phyloP scores from a whole-genome alignment of 2,329 filamentous ascomycete species.

The Shiraia sp. region DNA sequence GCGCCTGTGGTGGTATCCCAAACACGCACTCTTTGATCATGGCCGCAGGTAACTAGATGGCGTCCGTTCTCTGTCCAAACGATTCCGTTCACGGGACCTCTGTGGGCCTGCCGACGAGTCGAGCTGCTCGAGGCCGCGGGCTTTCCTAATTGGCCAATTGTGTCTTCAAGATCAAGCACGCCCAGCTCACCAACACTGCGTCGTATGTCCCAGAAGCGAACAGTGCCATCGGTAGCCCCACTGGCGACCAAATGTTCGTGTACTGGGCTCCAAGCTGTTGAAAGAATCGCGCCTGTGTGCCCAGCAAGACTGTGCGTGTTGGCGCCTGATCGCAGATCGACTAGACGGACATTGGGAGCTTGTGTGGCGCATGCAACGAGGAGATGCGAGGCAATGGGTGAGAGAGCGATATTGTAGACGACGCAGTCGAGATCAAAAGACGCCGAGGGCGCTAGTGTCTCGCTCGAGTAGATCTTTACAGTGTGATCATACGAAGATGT shows the following conservation, averaged over 20 bases:
- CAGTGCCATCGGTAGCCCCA: conserved; percentile 80
- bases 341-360: conserved; percentile 78
- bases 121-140: conserved; percentile 44
- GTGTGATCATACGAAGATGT: conserved; percentile 79
- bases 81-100: conserved; percentile 80
- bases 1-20: conserved; percentile 82
- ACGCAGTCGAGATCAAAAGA: conserved; percentile 70
- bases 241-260: conserved; percentile 80
- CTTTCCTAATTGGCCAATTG: conserved; percentile 64
- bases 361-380: conserved; percentile 89
- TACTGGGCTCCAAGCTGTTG: conserved; percentile 78
- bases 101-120: conserved; percentile 64
- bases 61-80: conserved; percentile 81
- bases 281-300: conserved; percentile 59
- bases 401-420: conserved; percentile 77
- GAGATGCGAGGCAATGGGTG: conserved; percentile 71
- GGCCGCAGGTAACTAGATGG: conserved; percentile 77
- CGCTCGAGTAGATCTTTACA: conserved; percentile 74
- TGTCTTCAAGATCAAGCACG: conserved; percentile 82
- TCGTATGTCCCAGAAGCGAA: conserved; percentile 86
- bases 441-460: conserved; percentile 63
- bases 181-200: conserved; percentile 76
- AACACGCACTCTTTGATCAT: conserved; percentile 82
- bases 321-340: conserved; percentile 83
- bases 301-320: conserved; percentile 58